Conservation (phyloP, 1,139 yeast species). For the Debaryomyces psychrophilus region DNA sequence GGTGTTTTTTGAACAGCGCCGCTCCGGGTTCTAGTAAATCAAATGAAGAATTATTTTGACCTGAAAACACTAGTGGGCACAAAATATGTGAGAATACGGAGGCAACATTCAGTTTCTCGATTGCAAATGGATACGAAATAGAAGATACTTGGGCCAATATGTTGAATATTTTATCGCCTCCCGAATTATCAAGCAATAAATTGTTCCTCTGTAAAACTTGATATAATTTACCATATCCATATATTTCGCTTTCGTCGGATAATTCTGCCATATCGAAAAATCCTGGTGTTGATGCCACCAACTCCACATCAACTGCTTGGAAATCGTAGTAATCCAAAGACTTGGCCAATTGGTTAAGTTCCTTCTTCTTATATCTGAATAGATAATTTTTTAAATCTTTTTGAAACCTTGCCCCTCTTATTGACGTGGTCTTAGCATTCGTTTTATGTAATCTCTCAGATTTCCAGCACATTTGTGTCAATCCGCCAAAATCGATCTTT, state of each 20-base stretch:
- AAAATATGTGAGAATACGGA: constrained; percentile 61
- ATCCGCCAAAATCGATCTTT: constrained; percentile 52
- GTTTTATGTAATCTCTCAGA: constrained; percentile 47
- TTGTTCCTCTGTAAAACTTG: constrained; percentile 40
- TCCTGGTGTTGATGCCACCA: constrained; percentile 63
- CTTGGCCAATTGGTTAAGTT: constrained; percentile 31
- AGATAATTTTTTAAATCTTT: constrained; percentile 48
- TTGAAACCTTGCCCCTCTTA: constrained; percentile 27
- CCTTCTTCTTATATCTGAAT: constrained; percentile 36
- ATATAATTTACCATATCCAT: constrained; percentile 57
- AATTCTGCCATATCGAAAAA: constrained; percentile 21
- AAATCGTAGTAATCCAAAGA: constrained; percentile 45
- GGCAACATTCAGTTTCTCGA: constrained; percentile 29
- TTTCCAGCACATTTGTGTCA: constrained; percentile 69
- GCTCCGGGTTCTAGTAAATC: constrained; percentile 35
- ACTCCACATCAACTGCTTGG: constrained; percentile 49
- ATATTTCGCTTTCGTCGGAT: constrained; percentile 26
- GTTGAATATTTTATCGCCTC: constrained; percentile 25
- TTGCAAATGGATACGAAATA: constrained; percentile 56
- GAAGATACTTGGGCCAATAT: constrained; percentile 61
- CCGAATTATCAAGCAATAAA: constrained; percentile 27
- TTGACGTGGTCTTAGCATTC: constrained; percentile 11
- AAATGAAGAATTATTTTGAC: constrained; percentile 14
- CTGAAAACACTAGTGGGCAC: constrained; percentile 44
- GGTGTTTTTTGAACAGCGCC: constrained; percentile 29